These are phyloP conservation scores for Trichosporon asahii DNA, from an alignment of 1,284 basidiomycete species.

Conservation along the genomic window DNA sequence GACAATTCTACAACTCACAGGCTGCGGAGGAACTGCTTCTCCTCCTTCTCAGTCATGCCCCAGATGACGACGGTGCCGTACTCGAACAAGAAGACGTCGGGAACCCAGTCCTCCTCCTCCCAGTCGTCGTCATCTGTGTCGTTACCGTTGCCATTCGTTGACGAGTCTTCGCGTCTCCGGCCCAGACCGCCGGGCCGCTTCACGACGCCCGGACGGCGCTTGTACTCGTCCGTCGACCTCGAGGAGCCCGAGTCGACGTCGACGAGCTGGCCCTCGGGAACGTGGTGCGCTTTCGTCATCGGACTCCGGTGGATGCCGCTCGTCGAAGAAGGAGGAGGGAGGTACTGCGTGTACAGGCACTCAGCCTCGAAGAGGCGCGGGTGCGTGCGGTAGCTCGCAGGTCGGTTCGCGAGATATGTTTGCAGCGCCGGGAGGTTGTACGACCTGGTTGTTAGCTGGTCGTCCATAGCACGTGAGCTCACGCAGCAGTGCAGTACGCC, in stretches of 20 bases:
- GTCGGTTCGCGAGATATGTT: slow-evolving; percentile 80
- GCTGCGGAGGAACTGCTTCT: slow-evolving; percentile 80
- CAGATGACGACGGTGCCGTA: slow-evolving; percentile 90
- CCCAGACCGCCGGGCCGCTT: slow-evolving; percentile 52
- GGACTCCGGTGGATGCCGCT: slow-evolving; percentile 5
- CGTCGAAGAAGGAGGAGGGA: slow-evolving; percentile 40
- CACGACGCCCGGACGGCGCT: slow-evolving; percentile 44
- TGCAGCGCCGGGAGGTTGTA: slow-evolving; percentile 82
- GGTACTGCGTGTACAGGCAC: slow-evolving; percentile 50
- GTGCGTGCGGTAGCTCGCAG: slow-evolving; percentile 75
- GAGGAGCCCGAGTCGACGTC: slow-evolving; percentile 22
- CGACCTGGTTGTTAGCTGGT: slow-evolving; percentile 57
- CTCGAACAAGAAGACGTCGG: slow-evolving; percentile 88
- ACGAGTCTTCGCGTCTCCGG: slow-evolving; percentile 61
- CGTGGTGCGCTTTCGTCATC: slow-evolving; percentile 10
- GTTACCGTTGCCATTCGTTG: slow-evolving; percentile 16
- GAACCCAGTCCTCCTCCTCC: slow-evolving; percentile 60
- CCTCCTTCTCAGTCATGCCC: slow-evolving; percentile 93
- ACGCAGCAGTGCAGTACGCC: slow-evolving; percentile 91
- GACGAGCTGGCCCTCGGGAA: slow-evolving; percentile 47
- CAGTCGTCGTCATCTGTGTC: slow-evolving; percentile 52
- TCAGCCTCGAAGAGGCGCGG: slow-evolving; percentile 59
- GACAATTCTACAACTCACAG: slow-evolving; percentile 59
- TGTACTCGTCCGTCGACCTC: slow-evolving; percentile 19
- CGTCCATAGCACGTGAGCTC: slow-evolving; percentile 37